phyloP scores from a whole-genome alignment of 2,329 filamentous ascomycete species.

The Fusarium nurragi region DNA sequence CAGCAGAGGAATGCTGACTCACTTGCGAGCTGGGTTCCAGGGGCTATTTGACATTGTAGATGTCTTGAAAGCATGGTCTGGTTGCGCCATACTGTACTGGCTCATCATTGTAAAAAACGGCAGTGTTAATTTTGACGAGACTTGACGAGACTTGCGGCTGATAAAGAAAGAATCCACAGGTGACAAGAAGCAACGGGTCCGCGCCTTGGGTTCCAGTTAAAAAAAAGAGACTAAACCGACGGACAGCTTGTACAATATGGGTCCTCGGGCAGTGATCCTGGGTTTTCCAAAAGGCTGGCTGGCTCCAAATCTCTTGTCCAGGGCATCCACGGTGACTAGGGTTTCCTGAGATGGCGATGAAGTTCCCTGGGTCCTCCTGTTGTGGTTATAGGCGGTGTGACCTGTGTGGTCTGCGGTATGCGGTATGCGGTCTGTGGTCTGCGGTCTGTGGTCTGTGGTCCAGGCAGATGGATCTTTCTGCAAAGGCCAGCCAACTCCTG shows the following conservation, averaged over 20 bases:
- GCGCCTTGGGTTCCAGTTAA: slow-evolving; percentile 41
- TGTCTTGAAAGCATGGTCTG: slow-evolving; percentile 59
- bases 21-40: slow-evolving; percentile 64
- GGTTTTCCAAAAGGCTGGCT: slow-evolving; percentile 41
- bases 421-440: slow-evolving; percentile 31
- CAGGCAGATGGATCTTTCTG: slow-evolving; percentile 43
- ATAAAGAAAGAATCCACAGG: slow-evolving; percentile 46
- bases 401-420: slow-evolving; percentile 30
- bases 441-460: slow-evolving; percentile 37
- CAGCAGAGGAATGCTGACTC: slow-evolving; percentile 46
- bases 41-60: slow-evolving; percentile 58
- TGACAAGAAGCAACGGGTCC: slow-evolving; percentile 37
- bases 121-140: slow-evolving; percentile 39
- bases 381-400: slow-evolving; percentile 46
- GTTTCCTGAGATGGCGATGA: slow-evolving; percentile 44
- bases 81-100: slow-evolving; percentile 56
- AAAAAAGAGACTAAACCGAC: slow-evolving; percentile 42
- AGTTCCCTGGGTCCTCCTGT: slow-evolving; percentile 42
- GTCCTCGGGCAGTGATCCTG: slow-evolving; percentile 47
- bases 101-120: slow-evolving; percentile 48
- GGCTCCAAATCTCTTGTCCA: slow-evolving; percentile 41
- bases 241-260: slow-evolving; percentile 46
- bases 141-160: slow-evolving; percentile 44
- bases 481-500: slow-evolving; percentile 37
- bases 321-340: slow-evolving; percentile 45